phyloP scores from a whole-genome alignment of 257 asterid genomes.

The Anisodus acutangulus region DNA sequence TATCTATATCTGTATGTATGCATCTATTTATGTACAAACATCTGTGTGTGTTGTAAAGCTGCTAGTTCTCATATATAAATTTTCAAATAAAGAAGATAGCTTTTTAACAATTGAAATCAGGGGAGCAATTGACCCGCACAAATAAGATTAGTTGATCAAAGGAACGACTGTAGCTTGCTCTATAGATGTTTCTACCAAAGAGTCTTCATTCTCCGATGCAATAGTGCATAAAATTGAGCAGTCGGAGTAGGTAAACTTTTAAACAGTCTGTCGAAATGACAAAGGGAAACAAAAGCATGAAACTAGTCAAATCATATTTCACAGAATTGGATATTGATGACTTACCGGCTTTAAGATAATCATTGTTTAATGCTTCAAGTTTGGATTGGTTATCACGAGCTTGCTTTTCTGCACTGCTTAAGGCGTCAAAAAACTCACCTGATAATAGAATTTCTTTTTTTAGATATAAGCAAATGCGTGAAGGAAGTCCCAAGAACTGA shows the following conservation, averaged over 20 bases:
- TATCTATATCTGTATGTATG: not conserved
- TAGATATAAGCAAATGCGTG: conserved; percentile 32
- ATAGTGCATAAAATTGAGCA: not conserved
- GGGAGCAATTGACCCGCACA: not conserved
- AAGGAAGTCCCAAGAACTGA: conserved; percentile 19
- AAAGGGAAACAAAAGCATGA: conserved; percentile 7
- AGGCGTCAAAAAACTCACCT: conserved; percentile 97
- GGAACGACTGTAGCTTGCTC: not conserved
- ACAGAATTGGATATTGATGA: not conserved
- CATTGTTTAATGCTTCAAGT: conserved; percentile 62
- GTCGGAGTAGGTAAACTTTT: not conserved
- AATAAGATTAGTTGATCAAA: not conserved
- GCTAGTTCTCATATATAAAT: conserved; percentile 4
- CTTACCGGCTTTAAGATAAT: conserved; percentile 74
- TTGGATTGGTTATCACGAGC: conserved; percentile 69
- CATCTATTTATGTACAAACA: not conserved
- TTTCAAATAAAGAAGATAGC: not conserved
- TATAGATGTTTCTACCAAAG: not conserved
- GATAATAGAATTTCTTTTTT: conserved; percentile 30
- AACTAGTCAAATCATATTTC: conserved; percentile 4
- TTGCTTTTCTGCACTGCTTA: conserved; percentile 94
- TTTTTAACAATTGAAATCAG: conserved; percentile 22
- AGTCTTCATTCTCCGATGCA: not conserved
- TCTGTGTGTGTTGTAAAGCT: not conserved
- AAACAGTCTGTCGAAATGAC: not conserved